Conservation (phyloP, 140 eudicot species). For the Stevia rebaudiana region DNA sequence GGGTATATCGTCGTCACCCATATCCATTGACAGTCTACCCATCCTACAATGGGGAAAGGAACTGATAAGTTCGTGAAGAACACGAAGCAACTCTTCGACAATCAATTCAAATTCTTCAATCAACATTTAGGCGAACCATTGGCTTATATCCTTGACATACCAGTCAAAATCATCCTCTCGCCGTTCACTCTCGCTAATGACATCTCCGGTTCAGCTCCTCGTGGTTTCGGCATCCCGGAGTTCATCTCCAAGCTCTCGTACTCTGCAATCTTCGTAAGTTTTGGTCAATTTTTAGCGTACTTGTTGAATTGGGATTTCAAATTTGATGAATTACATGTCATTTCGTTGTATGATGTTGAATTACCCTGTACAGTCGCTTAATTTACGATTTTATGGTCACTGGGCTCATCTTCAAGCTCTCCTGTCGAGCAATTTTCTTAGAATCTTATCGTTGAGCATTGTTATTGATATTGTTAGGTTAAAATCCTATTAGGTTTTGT, state of each 20-base stretch:
- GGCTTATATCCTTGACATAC: conserved; percentile 41
- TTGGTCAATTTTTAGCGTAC: not conserved
- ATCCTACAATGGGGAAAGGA: conserved; percentile 32
- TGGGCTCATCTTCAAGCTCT: not conserved
- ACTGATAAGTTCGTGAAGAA: conserved; percentile 21
- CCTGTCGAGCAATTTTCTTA: conserved; percentile 11
- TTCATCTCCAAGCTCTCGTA: conserved; percentile 75
- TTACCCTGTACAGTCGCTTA: not conserved
- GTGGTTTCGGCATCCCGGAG: conserved; percentile 88
- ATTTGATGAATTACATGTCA: not conserved
- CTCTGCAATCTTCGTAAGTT: conserved; percentile 63
- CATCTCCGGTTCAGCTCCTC: conserved; percentile 84
- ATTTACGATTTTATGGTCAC: not conserved
- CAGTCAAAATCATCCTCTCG: conserved; percentile 45
- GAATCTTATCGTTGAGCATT: not conserved
- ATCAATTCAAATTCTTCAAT: conserved; percentile 24
- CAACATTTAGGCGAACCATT: conserved; percentile 29
- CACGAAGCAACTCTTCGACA: conserved; percentile 12
- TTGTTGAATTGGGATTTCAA: not conserved
- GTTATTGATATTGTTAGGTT: not conserved
- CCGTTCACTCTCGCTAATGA: conserved; percentile 59
- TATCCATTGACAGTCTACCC: conserved; percentile 17
- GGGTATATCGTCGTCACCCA: not conserved
- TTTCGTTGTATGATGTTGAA: not conserved
- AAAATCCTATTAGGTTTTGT: not conserved